These are phyloP conservation scores for Phyllosticta citriasiana DNA, from an alignment of 2,329 filamentous ascomycete genomes.

Conservation along the genomic window DNA sequence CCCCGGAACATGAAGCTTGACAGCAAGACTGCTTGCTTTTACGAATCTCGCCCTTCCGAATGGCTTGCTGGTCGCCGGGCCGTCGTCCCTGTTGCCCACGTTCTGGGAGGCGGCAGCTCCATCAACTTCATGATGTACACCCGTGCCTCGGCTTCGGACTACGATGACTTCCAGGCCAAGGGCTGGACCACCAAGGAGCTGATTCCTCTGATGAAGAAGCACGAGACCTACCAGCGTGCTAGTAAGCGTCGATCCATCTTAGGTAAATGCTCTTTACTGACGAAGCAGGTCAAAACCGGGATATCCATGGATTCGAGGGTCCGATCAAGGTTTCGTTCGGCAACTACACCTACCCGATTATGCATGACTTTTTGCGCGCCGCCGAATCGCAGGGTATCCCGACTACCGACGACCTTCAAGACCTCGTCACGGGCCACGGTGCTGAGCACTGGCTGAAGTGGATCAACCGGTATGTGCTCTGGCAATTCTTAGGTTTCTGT, in stretches of 20 bases:
- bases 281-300: constrained; percentile 40
- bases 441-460: constrained; percentile 80
- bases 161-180: constrained; percentile 69
- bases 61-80: constrained; percentile 62
- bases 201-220: constrained; percentile 68
- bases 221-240: constrained; percentile 63
- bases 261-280: constrained; percentile 14
- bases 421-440: constrained; percentile 56
- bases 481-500: constrained; percentile 3
- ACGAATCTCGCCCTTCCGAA: constrained; percentile 65
- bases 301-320: constrained; percentile 66
- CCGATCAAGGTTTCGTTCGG: constrained; percentile 74
- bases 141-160: constrained; percentile 59
- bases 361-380: constrained; percentile 68
- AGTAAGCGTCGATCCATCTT: constrained; percentile 30
- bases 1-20: constrained; percentile 71
- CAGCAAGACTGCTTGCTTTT: constrained; percentile 74
- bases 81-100: constrained; percentile 63
- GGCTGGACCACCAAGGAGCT: constrained; percentile 72
- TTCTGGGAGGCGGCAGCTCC: constrained; percentile 61
- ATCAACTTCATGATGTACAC: constrained; percentile 80
- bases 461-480: constrained; percentile 55
- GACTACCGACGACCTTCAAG: constrained; percentile 65
- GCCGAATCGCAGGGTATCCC: constrained; percentile 66
- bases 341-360: constrained; percentile 72